Base-by-base conservation (phyloP, 2,329 filamentous ascomycete species). In the Paecilomyces variotii region DNA sequence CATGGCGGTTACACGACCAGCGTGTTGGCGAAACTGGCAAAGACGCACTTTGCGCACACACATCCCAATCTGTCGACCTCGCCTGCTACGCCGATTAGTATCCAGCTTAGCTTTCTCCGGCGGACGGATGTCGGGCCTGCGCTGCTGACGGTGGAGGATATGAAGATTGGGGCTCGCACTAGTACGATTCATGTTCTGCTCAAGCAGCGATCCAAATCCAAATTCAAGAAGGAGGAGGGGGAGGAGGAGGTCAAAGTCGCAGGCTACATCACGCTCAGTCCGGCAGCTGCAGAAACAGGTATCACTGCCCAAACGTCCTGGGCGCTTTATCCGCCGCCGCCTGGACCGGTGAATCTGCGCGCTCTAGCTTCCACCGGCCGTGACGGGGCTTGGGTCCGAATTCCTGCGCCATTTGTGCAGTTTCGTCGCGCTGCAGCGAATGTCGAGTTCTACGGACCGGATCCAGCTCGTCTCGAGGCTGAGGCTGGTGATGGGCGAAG, bases 1-100 rank as follows among this genome's bases (percentile, higher is more conserved):
- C 86, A 90, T 70, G 87, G 87, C 56, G 87, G 87, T 59, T 88
- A 87, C 65, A 83, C 88, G 14, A 86, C 86, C 9, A 80, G 84
- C 0, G 78, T 82, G 54, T 80, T 90, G 61, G 79, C 87, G 61
- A 78, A 80, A 57, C 82, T 85, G 19, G 84, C 84, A 26, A 73
- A 75, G 9, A 78, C 75, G 1, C 86, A 89, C 71, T 87, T 87
- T 74, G 71, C 79, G 5, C 82, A 84, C 4, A 80, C 87, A 24
- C 74, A 78, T 60, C 77, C 80, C 55, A 82, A 82, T 55, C 80
- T 83, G 59, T 72, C 73, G 62, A 65, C 68, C 34, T 68, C 66
- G 39, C 63, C 70, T 11, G 84, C 85, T 1, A 80, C 87, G 58
- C 84, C 85, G 4, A 82, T 88, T 57, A 80, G 84, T 10, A 75